Base-by-base conservation (phyloP, 305 asterid genomes). In the Solanum chacoense region DNA sequence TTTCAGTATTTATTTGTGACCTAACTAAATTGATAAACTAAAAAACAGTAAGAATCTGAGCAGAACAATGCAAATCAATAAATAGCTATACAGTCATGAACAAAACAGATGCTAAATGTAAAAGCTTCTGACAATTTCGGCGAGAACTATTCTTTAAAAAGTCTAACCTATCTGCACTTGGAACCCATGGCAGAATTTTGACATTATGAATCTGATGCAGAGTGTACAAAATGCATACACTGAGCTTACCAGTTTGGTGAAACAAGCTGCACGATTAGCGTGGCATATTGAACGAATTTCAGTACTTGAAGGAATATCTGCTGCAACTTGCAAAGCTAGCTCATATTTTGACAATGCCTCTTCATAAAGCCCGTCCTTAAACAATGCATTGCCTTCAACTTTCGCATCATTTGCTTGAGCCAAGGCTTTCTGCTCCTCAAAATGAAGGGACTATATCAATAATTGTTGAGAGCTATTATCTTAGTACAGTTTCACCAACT, bases 221-320 rank as follows among this genome's bases (percentile, higher is more conserved):
- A 76, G 42, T 22, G 8, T 35, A n/a, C 7, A 34, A 50, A 65
- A 75, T 38, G 34, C 79, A 83, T n/a, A 74, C 55, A 80, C 88
- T 40, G n/a, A 88, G 85, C 93, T 85, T 94, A 97, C 99, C 98
- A 95, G 88, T 89, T 94, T 96, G 85, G 93, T 95, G 94, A 93
- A 95, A 92, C 99, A 97, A 63, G 98, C 98, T 42, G 96, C 99
- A 16, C 97, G 92, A 89, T 97, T 97, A 24, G 98, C 98, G 91
- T 93, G 90, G 92, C 97, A 96, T 16, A 95, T 92, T 2, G 99
- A 94, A 34, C 97, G 93, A 79, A 96, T 83, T 89, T 96, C 98
- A 89, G 85, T 91, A 42, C 97, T 93, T n/a, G 94, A 90, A 29
- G 96, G 92, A 69, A 91, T 91, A 91, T 93, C 95, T 14, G 96